phyloP scores from a whole-genome alignment of 2,329 filamentous ascomycete genomes.

The Rutstroemia sp. region DNA sequence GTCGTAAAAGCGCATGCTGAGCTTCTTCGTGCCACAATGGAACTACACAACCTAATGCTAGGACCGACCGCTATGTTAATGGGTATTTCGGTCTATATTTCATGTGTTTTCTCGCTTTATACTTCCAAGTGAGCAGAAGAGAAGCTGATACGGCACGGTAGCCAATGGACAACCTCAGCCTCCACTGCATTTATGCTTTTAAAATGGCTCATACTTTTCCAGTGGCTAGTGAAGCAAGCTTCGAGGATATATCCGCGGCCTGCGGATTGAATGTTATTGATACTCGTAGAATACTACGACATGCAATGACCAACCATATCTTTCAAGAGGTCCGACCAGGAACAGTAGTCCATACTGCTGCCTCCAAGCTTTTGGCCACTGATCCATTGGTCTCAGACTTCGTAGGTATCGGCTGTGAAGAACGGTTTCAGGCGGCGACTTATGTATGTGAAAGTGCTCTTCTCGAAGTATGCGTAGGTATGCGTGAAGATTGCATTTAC shows the following conservation, averaged over 20 bases:
- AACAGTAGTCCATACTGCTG: constrained; percentile 47
- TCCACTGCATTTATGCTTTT: constrained; percentile 4
- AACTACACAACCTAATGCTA: not conserved
- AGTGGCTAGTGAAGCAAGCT: constrained; percentile 31
- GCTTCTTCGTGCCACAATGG: not conserved
- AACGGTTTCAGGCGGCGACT: constrained; percentile 25
- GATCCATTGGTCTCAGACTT: constrained; percentile 43
- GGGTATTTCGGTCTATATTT: not conserved
- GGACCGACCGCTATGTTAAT: constrained; percentile 2
- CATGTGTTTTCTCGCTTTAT: not conserved
- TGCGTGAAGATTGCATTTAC: not conserved
- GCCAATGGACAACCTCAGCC: not conserved
- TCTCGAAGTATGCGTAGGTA: not conserved
- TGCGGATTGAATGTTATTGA: constrained; percentile 42
- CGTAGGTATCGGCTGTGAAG: constrained; percentile 48
- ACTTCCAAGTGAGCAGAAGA: too few relatives aligned
- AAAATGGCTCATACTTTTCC: not conserved
- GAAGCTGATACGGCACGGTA: not conserved
- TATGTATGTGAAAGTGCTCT: not conserved
- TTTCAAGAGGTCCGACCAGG: constrained; percentile 46
- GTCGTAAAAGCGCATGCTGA: not conserved
- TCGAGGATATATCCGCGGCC: constrained; percentile 38
- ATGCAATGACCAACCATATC: constrained; percentile 50
- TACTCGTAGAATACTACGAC: constrained; percentile 43
- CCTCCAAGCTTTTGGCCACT: constrained; percentile 43